phyloP scores from a whole-genome alignment of 2,329 filamentous ascomycete species.

The Cladosporium sp. region DNA sequence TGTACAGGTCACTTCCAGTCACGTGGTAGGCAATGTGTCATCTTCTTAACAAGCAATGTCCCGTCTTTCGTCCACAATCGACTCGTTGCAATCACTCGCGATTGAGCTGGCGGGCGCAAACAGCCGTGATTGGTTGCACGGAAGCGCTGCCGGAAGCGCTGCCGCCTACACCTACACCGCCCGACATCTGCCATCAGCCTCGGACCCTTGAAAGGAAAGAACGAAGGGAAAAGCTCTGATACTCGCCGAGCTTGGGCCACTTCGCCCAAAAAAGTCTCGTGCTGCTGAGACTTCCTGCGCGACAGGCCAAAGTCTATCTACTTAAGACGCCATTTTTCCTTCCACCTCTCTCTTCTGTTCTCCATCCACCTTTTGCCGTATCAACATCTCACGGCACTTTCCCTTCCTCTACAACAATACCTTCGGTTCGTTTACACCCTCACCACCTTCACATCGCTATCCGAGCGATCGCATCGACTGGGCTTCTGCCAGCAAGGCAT shows the following conservation, averaged over 20 bases:
- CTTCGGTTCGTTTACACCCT: not conserved
- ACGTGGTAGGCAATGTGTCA: not conserved
- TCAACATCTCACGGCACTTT: slow-evolving; percentile 10
- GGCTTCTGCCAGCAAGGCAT: slow-evolving; percentile 13
- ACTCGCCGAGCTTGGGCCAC: not conserved
- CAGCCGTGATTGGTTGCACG: not conserved
- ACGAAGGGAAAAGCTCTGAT: not conserved
- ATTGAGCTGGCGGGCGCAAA: not conserved
- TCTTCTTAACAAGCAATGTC: not conserved
- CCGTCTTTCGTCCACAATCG: not conserved
- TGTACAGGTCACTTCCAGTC: not conserved
- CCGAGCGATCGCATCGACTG: slow-evolving; percentile 9
- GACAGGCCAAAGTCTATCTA: not conserved
- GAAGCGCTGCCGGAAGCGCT: not conserved
- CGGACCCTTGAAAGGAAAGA: not conserved
- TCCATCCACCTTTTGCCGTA: not conserved
- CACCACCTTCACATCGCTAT: not conserved
- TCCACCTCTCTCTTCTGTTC: not conserved
- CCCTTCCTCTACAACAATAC: not conserved
- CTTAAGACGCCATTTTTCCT: not conserved
- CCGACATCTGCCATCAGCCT: not conserved
- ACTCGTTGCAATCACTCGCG: not conserved
- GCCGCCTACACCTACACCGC: slow-evolving; percentile 10
- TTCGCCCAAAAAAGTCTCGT: slow-evolving; percentile 15
- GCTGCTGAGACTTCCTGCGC: slow-evolving; percentile 9